These are phyloP conservation scores for Yamadazyma mexicana DNA, from an alignment of 1,139 yeast genomes.

Conservation along the genomic window DNA sequence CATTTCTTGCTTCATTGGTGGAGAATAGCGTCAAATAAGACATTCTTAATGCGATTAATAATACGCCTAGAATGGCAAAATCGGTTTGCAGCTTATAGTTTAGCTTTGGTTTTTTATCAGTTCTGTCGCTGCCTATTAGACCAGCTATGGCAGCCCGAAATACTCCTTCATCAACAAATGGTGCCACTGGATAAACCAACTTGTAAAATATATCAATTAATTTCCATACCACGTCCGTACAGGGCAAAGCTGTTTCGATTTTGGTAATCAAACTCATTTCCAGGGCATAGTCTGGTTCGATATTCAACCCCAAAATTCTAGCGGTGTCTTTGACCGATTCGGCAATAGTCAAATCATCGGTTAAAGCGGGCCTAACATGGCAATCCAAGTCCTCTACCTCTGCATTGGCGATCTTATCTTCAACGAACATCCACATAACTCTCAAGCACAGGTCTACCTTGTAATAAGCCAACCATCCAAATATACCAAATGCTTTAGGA, in stretches of 20 bases:
- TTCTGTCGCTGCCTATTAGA: constrained; percentile 24
- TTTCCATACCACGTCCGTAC: constrained; percentile 43
- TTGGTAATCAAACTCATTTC: constrained; percentile 19
- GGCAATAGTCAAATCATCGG: too few relatives aligned
- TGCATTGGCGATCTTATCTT: background rate
- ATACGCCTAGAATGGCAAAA: constrained; percentile 30
- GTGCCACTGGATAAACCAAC: constrained; percentile 43
- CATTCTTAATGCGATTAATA: constrained; percentile 27
- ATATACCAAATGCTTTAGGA: constrained; percentile 24
- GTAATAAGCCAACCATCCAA: constrained; percentile 32
- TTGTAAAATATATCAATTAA: constrained; percentile 44
- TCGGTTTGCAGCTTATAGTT: constrained; percentile 25
- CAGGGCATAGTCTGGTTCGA: background rate
- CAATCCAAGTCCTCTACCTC: background rate
- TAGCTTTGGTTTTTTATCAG: constrained; percentile 15
- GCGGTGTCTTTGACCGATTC: constrained; percentile 2
- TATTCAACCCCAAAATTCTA: constrained; percentile 5
- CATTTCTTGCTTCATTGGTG: constrained; percentile 24
- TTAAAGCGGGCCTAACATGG: too few relatives aligned
- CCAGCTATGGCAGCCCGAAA: constrained; percentile 20
- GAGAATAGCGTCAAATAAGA: constrained; percentile 31
- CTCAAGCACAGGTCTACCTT: constrained; percentile 20
- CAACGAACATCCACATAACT: background rate
- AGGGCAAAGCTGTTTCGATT: constrained; percentile 45
- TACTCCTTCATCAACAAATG: constrained; percentile 44